Evolutionary conservation across 2,329 filamentous ascomycete species (phyloP).

Genomic region (Aspergillus pseudonomiae): DNA sequence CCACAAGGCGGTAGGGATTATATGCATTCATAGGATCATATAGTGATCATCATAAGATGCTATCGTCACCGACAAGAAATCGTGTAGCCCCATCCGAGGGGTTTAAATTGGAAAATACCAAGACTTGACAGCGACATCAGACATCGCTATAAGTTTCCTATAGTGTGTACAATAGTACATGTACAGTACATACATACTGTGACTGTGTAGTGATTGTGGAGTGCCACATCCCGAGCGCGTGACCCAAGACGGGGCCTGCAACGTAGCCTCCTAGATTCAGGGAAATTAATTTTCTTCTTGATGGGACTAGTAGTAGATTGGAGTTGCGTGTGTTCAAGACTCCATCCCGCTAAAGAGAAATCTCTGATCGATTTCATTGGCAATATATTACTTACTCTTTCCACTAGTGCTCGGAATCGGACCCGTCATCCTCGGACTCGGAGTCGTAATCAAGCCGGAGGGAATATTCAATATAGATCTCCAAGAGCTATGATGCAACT

Average conservation of each 20-base stretch:
- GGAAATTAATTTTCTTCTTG: neutral
- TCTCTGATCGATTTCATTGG: neutral
- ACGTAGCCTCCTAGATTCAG: neutral
- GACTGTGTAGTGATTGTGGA: neutral
- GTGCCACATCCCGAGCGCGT: neutral
- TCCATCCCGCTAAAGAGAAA: neutral
- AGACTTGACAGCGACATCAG: neutral
- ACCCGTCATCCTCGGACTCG: neutral
- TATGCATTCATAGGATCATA: neutral
- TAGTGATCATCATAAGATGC: neutral
- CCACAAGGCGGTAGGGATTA: neutral
- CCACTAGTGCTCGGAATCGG: neutral
- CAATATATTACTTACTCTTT: neutral
- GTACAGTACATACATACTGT: neutral
- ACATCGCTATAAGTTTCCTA: neutral
- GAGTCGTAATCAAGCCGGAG: neutral
- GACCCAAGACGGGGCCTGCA: neutral
- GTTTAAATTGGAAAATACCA: neutral
- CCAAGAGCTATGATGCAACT: neutral
- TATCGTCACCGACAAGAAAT: neutral
- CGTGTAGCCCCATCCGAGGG: neutral
- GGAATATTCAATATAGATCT: neutral
- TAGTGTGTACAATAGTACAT: neutral
- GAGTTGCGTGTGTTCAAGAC: neutral
- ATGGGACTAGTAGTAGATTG: neutral